Conservation (phyloP, 805 yeast genomes). For the Pichia pseudocactophila region DNA sequence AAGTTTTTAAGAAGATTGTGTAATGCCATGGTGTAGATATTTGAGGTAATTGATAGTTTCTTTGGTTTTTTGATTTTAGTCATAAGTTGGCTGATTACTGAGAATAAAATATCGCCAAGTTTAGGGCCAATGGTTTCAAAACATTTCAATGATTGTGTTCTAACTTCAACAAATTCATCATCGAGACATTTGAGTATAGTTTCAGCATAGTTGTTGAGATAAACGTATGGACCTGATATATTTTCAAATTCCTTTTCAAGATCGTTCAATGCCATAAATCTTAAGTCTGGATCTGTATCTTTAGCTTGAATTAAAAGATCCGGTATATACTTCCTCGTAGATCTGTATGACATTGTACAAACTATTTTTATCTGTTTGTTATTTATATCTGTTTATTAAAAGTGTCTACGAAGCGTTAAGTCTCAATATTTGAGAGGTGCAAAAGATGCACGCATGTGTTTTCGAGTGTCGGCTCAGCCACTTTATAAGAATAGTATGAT, state of each 20-base stretch:
- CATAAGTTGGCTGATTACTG: conserved; percentile 24
- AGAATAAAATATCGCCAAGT: conserved; percentile 26
- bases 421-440: too few species aligned
- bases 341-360: too few species aligned
- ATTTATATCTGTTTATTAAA: too few species aligned
- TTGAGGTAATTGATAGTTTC: conserved; percentile 32
- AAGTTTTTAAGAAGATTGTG: conserved; percentile 33
- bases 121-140: conserved; percentile 26
- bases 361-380: too few species aligned
- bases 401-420: too few species aligned
- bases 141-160: conserved; percentile 61
- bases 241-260: conserved; percentile 36
- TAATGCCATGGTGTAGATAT: conserved; percentile 46
- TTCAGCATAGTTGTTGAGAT: conserved; percentile 22
- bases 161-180: conserved; percentile 65
- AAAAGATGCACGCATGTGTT: background rate
- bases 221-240: conserved; percentile 29
- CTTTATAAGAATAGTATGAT: background rate
- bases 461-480: background rate
- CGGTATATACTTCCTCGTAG: conserved; percentile 15
- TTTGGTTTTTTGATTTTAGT: conserved; percentile 16
- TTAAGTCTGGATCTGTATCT: conserved; percentile 70
- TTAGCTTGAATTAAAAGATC: conserved; percentile 36
- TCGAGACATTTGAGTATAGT: conserved; percentile 30
- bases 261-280: conserved; percentile 82